Base-by-base conservation (phyloP, 805 yeast genomes). In the Zygotorulaspora danielsina region DNA sequence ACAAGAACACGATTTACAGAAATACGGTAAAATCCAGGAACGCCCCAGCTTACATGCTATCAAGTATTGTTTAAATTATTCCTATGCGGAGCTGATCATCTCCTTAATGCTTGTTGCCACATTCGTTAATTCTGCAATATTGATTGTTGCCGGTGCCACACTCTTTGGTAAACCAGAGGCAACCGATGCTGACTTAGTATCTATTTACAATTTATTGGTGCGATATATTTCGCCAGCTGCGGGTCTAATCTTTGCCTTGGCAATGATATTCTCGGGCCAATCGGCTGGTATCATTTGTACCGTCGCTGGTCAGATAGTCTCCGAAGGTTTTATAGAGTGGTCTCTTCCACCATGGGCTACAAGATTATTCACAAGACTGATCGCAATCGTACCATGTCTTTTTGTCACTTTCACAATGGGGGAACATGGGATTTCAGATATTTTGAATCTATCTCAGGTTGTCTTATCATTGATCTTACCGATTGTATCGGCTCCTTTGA, bases 221-320 rank as follows among this genome's bases (percentile, higher is more conserved):
- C 66, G 70, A 20, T 84, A 84, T 53, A 70, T 88, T 27, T 84
- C 95, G 1, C 82, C 84, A 11, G 78, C 88, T 5, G 97, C 96
- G 0, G 97, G 95, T 5, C 67, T 84, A 7, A 81, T 88, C 0
- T 88, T 89, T 69, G 96, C 96, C 0, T 63, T 87, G 35, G 96
- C 96, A 1, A 74, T 88, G 63, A 67, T 88, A 32, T 88, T 84
- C 57, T 81, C 90, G 10, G 97, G 97, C n/a, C 90, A 88, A 56
- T 81, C 93, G 53, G 96, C 96, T 2, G 96, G 96, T 29, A 84
- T 90, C 27, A 95, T 88, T 13, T 88, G 95, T 57, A 89, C 96
- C 0, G 72, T 89, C 53, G 89, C 96, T 2, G 95, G 96, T 25
- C 96, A 88, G 59, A 85, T 86, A 78, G 94, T 88, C 6, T 79